Conservation (phyloP, 2,329 filamentous ascomycete species). For the Hymenoscyphus fraxineus region DNA sequence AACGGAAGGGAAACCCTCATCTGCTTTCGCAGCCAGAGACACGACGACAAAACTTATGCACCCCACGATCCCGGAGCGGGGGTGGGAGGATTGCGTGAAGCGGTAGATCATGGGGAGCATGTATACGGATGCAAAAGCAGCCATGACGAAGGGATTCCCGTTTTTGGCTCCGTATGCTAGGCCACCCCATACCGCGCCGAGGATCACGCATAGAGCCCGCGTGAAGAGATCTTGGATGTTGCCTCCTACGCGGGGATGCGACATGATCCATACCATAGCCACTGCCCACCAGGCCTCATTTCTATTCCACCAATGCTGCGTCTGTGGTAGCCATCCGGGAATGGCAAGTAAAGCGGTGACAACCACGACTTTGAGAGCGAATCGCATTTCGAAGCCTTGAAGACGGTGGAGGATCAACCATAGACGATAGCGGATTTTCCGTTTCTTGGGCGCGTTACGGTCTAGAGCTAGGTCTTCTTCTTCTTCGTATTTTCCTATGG, state of each 20-base stretch:
- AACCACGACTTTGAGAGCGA: constrained; percentile 53
- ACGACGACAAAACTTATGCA: constrained; percentile 55
- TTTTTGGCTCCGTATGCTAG: constrained; percentile 47
- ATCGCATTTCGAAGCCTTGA: constrained; percentile 55
- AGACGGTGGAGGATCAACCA: constrained; percentile 50
- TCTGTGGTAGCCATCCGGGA: constrained; percentile 48
- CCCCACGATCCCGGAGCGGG: constrained; percentile 55
- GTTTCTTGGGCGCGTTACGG: constrained; percentile 37
- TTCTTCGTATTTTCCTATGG: constrained; percentile 34
- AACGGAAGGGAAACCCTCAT: constrained; percentile 34
- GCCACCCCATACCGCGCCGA: constrained; percentile 54
- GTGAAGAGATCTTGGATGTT: constrained; percentile 56
- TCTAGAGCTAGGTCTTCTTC: constrained; percentile 40
- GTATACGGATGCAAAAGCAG: constrained; percentile 51
- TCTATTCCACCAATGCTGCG: constrained; percentile 50
- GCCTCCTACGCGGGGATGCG: constrained; percentile 51
- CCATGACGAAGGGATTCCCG: constrained; percentile 53
- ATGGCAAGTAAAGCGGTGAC: constrained; percentile 49
- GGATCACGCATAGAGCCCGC: constrained; percentile 45
- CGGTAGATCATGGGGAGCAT: constrained; percentile 59
- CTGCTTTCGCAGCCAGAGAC: constrained; percentile 41
- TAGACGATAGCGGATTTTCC: constrained; percentile 42
- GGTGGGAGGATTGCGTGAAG: constrained; percentile 52
- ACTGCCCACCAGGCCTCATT: constrained; percentile 58
- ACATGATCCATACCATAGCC: constrained; percentile 54